Evolutionary conservation across 371 early-diverging fungal genomes (phyloP), one percentile per base, ranked within the genome.

Genomic region (Basidiobolus meristosporus): DNA sequence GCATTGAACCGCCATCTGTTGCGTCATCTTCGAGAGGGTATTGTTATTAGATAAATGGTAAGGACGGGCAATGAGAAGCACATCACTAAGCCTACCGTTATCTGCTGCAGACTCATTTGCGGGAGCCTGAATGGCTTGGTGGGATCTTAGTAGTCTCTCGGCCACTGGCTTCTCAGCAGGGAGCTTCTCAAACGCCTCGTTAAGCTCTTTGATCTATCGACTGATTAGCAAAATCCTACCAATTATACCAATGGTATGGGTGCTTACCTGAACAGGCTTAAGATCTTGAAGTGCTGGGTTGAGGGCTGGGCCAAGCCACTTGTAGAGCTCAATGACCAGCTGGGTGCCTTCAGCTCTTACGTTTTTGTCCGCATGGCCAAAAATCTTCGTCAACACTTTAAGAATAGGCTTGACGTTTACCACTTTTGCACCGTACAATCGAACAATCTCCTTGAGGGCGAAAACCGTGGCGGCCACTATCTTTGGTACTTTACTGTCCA

Each of bases 401-500:
- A 88, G 44, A 11, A 93, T 54, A 0, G 80, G 79, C 46, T 90
- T 93, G 19, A 82, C 63, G 26, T 62, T 70, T 11, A 85, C 65
- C 31, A 70, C 68, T 45, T 84, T 79, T 10, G 65, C 48, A 22
- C 97, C 97, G 55, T 79, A 96, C 35, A 59, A 60, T 37, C 72
- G 71, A 47, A 96, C 61, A 9, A 83, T 64, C 38, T 85, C 90
- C 31, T 62, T 68, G 6, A 88, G 51, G 0, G 71, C 71, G 10
- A 57, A 40, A 2, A 90, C 77, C 2, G 71, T 62, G 11, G 82
- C 81, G 0, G 81, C 72, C 1, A 89, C 85, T 12, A 84, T 60
- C 53, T 96, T 97, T 3, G 96, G 96, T 39, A 77, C 79, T 50
- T 93, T 97, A 46, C 82, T 80, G 10, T 65, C 67, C 29, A 87